Base-by-base conservation (phyloP, 139 green algal species). In the Diplosphaera chodatii region DNA sequence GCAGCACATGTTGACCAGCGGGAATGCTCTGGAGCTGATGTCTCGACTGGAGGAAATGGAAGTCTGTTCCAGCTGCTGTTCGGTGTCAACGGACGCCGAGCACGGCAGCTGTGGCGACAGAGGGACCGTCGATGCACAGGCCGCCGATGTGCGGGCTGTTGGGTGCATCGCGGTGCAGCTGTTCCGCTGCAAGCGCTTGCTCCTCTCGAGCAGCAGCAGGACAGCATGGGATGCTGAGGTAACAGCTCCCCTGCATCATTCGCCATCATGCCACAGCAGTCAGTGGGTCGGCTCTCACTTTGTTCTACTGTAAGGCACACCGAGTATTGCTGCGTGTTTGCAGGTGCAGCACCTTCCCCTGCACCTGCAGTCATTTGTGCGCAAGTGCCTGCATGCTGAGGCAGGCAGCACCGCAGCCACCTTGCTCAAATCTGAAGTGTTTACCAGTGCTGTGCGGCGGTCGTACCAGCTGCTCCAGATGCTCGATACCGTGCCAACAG, bases 381-480 rank as follows among this genome's bases (percentile, higher is more conserved):
- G 67, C 27, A 70, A 72, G 29, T 84, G 81, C 63, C 73, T 73
- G 31, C 27, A 33, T 8, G 6, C 32, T 3, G 4, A 32, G 4
- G 13, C 62, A 25, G 55, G 37, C 32, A 33, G n/a, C 40, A 28
- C 13, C 16, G 67, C 75, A 0, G 48, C 63, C 28, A 40, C 27
- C 25, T 40, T 84, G 37, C 66, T 86, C 29, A 28, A 66, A 33
- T 73, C 69, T 33, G 25, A 37, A 64, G 82, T 84, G 70, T 84
- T 84, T 55, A 37, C 70, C 25, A 31, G 68, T 22, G 69, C 33
- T n/a, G 66, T 86, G 33, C 71, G 72, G 27, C 48, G 34, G 2
- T 75, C 78, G 15, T 67, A 71, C 13, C 55, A 64, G 21, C 71
- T 86, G 32, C 68, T 84, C 55, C 37, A 10, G 37, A 48, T 10